These are phyloP conservation scores for Colletotrichum lentis DNA, from an alignment of 2,329 filamentous ascomycete species.

Conservation along the genomic window DNA sequence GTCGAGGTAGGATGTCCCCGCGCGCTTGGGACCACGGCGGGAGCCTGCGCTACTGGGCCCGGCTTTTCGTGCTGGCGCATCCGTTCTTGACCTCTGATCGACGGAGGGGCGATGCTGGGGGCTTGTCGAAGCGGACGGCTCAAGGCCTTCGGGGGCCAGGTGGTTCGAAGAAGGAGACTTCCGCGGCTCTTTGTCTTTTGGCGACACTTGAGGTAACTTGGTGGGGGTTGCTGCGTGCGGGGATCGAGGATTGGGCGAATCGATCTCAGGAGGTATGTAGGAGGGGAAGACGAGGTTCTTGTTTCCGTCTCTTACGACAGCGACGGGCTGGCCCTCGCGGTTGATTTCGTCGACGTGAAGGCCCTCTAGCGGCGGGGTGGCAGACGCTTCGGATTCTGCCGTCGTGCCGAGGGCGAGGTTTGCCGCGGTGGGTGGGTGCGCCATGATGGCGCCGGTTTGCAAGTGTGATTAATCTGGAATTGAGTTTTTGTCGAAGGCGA, in stretches of 20 bases:
- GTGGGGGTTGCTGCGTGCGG: slow-evolving; percentile 11
- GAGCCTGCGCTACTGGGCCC: slow-evolving; percentile 35
- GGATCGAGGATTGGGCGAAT: slow-evolving; percentile 31
- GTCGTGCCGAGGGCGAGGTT: slow-evolving; percentile 24
- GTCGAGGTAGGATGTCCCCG: slow-evolving; percentile 45
- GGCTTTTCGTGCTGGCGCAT: slow-evolving; percentile 33
- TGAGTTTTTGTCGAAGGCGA: neutral
- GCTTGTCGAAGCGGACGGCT: neutral
- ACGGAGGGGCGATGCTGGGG: slow-evolving; percentile 32
- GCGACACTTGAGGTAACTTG: neutral
- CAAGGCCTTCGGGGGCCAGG: slow-evolving; percentile 11
- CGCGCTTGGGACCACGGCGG: slow-evolving; percentile 39
- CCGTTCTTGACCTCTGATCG: slow-evolving; percentile 41
- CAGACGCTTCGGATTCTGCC: slow-evolving; percentile 23
- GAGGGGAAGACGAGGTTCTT: slow-evolving; percentile 47
- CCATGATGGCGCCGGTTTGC: slow-evolving; percentile 26
- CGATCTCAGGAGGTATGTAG: slow-evolving; percentile 45
- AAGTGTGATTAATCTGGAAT: neutral
- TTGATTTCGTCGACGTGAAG: slow-evolving; percentile 44
- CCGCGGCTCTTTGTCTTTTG: slow-evolving; percentile 9
- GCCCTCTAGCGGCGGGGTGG: slow-evolving; percentile 28
- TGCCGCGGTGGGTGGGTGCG: slow-evolving; percentile 25
- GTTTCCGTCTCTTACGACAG: slow-evolving; percentile 45
- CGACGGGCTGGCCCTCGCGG: slow-evolving; percentile 42
- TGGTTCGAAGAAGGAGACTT: slow-evolving; percentile 37